Evolutionary conservation across 192 early-diverging fungal species (phyloP), one percentile per base, ranked within the genome.

Genomic region (Phycomyces blakesleeanus): DNA sequence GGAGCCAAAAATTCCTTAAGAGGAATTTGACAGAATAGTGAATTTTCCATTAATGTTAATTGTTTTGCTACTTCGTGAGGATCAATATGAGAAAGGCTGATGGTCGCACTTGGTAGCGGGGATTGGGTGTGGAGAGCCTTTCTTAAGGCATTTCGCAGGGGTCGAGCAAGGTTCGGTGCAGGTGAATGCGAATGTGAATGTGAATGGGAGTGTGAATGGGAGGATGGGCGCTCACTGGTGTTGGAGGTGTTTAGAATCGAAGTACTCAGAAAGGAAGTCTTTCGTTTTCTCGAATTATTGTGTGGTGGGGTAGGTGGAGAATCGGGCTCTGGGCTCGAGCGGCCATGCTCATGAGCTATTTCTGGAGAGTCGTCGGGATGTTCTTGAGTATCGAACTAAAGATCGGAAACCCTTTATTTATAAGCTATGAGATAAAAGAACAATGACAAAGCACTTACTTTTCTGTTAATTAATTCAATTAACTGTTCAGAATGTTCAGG

Each of bases 21-120:
- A 11, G 70, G 68, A 57, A 91, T 89, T 39, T 74, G 71, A 39
- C 78, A 68, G 68, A 93, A 93, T 25, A 87, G 62, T 41, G 65
- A 73, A 58, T 88, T 88, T 70, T 93, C 91, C n/a, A 91, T 71
- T 1, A 90, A 70, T 2, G 88, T 90, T 12, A 93, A 64, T 68
- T 93, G 88, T 55, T 87, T 79, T 7, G 90, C 87, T 49, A 91
- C 72, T 25, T 78, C 80, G 2, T 76, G 75, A 2, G 89, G 85
- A 55, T 91, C 87, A 27, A 84, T 61, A 6, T 54, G 60, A 5
- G 55, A 22, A 10, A 55, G 3, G 2, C 34, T 18, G 20, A 69
- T 18, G 5, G 7, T 42, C 3, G 42, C n/a, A 11, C 18, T 47
- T 47, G 12, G 44, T 6, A 47, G 44, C 3, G 18, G 18, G 11